A percentile compares a stretch with the other conserved stretches of the same genome.
phyloP scores from a whole-genome alignment of 352 stramenopile genomes.

The Phytophthora pini region DNA sequence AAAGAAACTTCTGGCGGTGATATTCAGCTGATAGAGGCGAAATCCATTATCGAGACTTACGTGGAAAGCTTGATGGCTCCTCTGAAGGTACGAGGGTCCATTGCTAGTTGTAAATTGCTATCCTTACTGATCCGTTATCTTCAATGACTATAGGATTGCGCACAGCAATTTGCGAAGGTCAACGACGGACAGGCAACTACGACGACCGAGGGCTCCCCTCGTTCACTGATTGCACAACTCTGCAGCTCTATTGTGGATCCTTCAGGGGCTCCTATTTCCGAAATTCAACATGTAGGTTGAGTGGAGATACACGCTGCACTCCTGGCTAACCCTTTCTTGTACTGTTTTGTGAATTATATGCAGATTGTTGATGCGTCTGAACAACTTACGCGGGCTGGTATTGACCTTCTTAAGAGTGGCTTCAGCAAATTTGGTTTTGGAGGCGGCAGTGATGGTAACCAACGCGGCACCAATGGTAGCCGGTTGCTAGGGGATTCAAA shows the following conservation, averaged over 20 bases:
- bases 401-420: constrained; percentile 83
- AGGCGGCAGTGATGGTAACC: constrained; percentile 20
- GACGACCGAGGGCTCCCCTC: constrained; percentile 15
- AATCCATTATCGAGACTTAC: constrained; percentile 46
- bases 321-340: constrained; percentile 1
- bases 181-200: constrained; percentile 31
- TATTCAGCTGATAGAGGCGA: constrained; percentile 37
- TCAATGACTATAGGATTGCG: constrained; percentile 57
- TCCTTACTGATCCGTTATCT: constrained; percentile 14
- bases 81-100: constrained; percentile 53
- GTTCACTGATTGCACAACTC: constrained; percentile 57
- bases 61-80: constrained; percentile 47
- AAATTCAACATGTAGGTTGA: constrained; percentile 55
- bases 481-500: constrained; percentile 48
- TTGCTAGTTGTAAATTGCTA: background rate
- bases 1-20: constrained; percentile 20
- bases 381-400: constrained; percentile 76
- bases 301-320: background rate
- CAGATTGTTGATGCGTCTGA: constrained; percentile 82
- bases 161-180: constrained; percentile 56
- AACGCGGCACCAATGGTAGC: constrained; percentile 24
- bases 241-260: constrained; percentile 50
- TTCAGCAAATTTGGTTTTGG: constrained; percentile 84
- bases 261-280: constrained; percentile 31
- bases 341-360: constrained; percentile 1